phyloP scores from a whole-genome alignment of 768 basidiomycete species.

The Termitomyces sp. region DNA sequence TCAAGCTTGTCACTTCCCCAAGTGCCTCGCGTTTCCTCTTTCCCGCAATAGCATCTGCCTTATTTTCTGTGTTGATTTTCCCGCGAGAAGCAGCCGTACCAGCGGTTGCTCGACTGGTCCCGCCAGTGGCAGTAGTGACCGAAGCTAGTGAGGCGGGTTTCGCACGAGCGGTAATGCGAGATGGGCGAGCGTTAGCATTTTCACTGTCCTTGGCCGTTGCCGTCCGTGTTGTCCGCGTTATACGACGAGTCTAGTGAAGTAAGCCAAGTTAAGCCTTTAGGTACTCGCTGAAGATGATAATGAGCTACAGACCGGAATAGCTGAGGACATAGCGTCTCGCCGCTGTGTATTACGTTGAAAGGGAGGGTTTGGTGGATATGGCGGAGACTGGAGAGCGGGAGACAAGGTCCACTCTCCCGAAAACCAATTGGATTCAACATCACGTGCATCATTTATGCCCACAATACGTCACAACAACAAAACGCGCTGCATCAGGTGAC shows the following conservation, averaged over 20 bases:
- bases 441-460: constrained; percentile 27
- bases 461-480: constrained; percentile 7
- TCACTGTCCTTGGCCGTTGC: constrained; percentile 62
- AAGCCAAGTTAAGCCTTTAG: constrained; percentile 10
- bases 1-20: constrained; percentile 57
- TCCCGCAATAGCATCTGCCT: constrained; percentile 44
- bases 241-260: constrained; percentile 58
- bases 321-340: constrained; percentile 37
- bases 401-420: constrained; percentile 9
- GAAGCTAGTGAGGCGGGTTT: constrained; percentile 45
- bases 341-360: constrained; percentile 17
- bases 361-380: constrained; percentile 8
- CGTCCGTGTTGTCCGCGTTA: constrained; percentile 45
- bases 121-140: constrained; percentile 31
- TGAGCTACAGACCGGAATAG: constrained; percentile 34
- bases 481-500: constrained; percentile 35
- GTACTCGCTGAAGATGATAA: not conserved
- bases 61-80: constrained; percentile 37
- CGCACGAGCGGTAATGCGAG: constrained; percentile 55
- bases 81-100: constrained; percentile 50
- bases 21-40: constrained; percentile 82
- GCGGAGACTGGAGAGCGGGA: constrained; percentile 20
- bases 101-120: constrained; percentile 35
- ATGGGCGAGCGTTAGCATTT: constrained; percentile 66
- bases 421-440: constrained; percentile 33